Evolutionary conservation across 2,329 filamentous ascomycete species (phyloP), one percentile per base, ranked within the genome.

Genomic region (Botrytis porri): DNA sequence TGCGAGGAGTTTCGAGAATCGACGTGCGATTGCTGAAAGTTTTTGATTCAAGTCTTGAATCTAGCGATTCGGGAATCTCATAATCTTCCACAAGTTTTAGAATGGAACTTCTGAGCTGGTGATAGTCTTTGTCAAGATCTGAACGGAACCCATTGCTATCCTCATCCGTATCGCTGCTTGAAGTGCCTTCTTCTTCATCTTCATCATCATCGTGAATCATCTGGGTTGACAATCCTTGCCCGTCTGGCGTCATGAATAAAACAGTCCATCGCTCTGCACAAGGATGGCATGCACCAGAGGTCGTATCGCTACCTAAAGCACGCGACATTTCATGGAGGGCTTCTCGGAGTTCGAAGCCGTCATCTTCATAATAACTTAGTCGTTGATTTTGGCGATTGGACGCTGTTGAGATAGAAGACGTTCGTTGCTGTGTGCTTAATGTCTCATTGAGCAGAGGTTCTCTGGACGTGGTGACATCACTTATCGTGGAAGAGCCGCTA

Each of bases 201-300:
- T 92, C 88, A 63, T 90, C 88, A 1, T 87, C 86, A 74, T 89
- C 93, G 81, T 92, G 93, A 54, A 86, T 89, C 90, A 94, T 93
- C 63, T 90, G 87, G 4, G 90, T 87, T 12, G 90, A 91, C 59
- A 97, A 84, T 69, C 86, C 86, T 78, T 89, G 90, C 45, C 93
- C 93, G 80, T 94, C 90, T 0, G 89, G 83, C 0, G 92, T 92
- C 72, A 97, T 88, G 78, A 95, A 95, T 14, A 97, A 84, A 10
- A 96, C 90, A 7, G 92, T 88, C 94, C 94, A 97, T 72, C 91
- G 87, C 82, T 97, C 94, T 1, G 91, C 90, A 75, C 93, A 95
- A 14, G 93, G 93, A 78, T 96, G 92, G 71, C 90, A 91, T 22
- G 88, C 85, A 35, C 92, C 92, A 67, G 90, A 88, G 29, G 90